A percentile compares a stretch with the other conserved stretches of the same genome.
Evolutionary conservation across 495 filamentous ascomycete species (phyloP).

Genomic region (Bacidia gigantensis): DNA sequence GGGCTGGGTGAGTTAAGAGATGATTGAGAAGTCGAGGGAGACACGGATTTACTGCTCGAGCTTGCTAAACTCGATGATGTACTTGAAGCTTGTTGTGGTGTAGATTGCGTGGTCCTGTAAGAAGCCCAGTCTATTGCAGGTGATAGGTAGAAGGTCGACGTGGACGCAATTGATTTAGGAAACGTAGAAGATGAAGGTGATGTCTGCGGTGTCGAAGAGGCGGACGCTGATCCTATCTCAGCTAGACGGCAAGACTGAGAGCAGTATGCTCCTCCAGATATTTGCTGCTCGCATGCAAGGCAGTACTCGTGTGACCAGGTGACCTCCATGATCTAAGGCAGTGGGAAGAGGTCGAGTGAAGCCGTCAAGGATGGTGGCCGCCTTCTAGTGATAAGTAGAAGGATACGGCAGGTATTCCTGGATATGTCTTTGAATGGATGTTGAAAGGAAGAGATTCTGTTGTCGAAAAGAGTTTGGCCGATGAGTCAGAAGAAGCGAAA

Average conservation of each 20-base stretch:
- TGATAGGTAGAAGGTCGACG: constrained; percentile 47
- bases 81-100: constrained; percentile 18
- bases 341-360: no score
- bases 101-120: constrained; percentile 28
- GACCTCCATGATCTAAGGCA: constrained; percentile 42
- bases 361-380: no score
- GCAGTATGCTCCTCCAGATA: constrained; percentile 67
- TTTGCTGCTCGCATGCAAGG: constrained; percentile 85
- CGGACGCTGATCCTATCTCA: constrained; percentile 62
- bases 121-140: constrained; percentile 54
- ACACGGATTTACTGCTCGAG: constrained; percentile 34
- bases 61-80: constrained; percentile 26
- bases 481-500: background rate
- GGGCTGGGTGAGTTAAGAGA: constrained; percentile 70
- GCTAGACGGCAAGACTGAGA: constrained; percentile 83
- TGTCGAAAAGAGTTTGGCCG: background rate
- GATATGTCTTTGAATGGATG: background rate
- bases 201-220: constrained; percentile 34
- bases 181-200: constrained; percentile 31
- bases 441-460: background rate
- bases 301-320: constrained; percentile 90
- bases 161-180: constrained; percentile 20
- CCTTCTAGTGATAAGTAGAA: background rate
- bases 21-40: constrained; percentile 72
- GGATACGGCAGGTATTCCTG: background rate